Conservation (phyloP, 352 stramenopile species). For the Phytophthora crassamura region DNA sequence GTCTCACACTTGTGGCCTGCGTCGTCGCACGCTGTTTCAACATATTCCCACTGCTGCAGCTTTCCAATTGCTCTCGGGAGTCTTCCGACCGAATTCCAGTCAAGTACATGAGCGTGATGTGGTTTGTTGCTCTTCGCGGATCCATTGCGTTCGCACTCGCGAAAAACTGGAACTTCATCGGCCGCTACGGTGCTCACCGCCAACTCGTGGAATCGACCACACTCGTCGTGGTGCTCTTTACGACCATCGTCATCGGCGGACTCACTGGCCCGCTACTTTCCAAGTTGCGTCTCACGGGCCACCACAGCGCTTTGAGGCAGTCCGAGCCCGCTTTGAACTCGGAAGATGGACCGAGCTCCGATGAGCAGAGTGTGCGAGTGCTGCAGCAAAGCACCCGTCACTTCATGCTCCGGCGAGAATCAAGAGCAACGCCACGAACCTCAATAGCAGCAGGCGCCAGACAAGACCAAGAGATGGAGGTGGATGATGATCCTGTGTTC, state of each 20-base stretch:
- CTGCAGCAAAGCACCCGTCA: constrained; percentile 64
- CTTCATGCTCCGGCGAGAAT: constrained; percentile 60
- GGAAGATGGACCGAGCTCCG: constrained; percentile 27
- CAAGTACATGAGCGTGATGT: constrained; percentile 88
- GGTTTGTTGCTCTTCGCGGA: constrained; percentile 93
- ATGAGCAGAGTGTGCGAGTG: constrained; percentile 25
- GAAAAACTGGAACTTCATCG: constrained; percentile 85
- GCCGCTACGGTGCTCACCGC: constrained; percentile 70
- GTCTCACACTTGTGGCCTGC: constrained; percentile 69
- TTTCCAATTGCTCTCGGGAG: constrained; percentile 74
- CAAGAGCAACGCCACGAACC: constrained; percentile 15
- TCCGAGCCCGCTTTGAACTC: constrained; percentile 42
- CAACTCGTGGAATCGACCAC: constrained; percentile 87
- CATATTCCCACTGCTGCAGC: constrained; percentile 70
- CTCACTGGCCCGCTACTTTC: constrained; percentile 74
- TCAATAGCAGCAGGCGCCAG: constrained; percentile 4
- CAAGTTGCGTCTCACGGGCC: constrained; percentile 48
- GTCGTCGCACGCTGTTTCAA: constrained; percentile 79
- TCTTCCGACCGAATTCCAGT: constrained; percentile 60
- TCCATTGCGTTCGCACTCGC: constrained; percentile 93
- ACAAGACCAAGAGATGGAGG: constrained; percentile 20
- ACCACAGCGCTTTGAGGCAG: constrained; percentile 45
- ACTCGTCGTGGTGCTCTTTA: constrained; percentile 87
- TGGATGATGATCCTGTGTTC: constrained; percentile 48
- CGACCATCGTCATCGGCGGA: constrained; percentile 83